Conservation (phyloP, 1,139 yeast species). For the Taphrina populina region DNA sequence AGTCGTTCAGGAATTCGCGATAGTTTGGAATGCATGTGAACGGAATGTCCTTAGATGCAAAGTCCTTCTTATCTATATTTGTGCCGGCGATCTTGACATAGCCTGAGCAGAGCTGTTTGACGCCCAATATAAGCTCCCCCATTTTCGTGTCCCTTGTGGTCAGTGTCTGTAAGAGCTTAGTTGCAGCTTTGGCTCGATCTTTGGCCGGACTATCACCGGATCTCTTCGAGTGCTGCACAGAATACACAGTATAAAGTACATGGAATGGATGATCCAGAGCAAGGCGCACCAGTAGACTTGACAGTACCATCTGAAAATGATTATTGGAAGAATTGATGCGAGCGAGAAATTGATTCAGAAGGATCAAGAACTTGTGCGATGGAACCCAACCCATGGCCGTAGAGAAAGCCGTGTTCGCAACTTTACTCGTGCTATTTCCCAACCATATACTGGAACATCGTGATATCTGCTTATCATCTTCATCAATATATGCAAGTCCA, state of each 20-base stretch:
- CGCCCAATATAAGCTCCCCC: neutral
- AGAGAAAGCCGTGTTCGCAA: slow-evolving; percentile 43
- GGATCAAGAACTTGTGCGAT: slow-evolving; percentile 62
- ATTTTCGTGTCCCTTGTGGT: neutral
- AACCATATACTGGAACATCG: slow-evolving; percentile 86
- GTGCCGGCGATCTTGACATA: slow-evolving; percentile 12
- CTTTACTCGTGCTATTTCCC: slow-evolving; percentile 54
- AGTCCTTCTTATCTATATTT: slow-evolving; percentile 3
- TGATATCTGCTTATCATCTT: slow-evolving; percentile 61
- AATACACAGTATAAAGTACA: slow-evolving; percentile 63
- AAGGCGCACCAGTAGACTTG: slow-evolving; percentile 53
- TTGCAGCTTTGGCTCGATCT: slow-evolving; percentile 12
- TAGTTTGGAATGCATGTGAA: slow-evolving; percentile 9
- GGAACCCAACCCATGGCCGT: slow-evolving; percentile 53
- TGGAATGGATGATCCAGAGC: slow-evolving; percentile 74
- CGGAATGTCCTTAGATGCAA: slow-evolving; percentile 5
- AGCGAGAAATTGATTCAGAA: slow-evolving; percentile 83
- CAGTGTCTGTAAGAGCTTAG: neutral
- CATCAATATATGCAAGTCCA: slow-evolving; percentile 52
- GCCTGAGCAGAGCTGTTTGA: neutral
- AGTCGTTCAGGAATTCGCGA: slow-evolving; percentile 30
- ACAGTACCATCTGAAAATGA: slow-evolving; percentile 59
- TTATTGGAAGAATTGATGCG: slow-evolving; percentile 56
- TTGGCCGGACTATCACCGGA: slow-evolving; percentile 17
- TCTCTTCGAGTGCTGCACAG: slow-evolving; percentile 39